Evolutionary conservation across 768 basidiomycete species (phyloP).

Genomic region (Sistotremastrum niveocremeum): DNA sequence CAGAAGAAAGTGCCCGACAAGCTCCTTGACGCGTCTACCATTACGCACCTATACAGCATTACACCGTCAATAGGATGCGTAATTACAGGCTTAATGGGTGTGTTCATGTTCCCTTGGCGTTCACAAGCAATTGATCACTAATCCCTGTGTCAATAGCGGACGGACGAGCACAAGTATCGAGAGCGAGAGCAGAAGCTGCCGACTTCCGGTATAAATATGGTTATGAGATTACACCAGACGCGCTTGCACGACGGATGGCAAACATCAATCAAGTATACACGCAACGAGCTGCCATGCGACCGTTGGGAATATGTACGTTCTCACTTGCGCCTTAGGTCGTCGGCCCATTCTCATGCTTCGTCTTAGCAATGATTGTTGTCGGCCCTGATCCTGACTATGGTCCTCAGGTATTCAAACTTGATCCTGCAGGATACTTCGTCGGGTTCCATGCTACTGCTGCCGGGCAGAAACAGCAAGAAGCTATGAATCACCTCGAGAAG

Average conservation of each 20-base stretch:
- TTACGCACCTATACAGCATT: conserved; percentile 92
- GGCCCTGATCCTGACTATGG: conserved; percentile 84
- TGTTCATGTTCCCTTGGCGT: conserved; percentile 10
- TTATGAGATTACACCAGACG: conserved; percentile 95
- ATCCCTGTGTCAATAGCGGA: conserved; percentile 45
- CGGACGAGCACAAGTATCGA: conserved; percentile 75
- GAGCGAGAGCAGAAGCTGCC: conserved; percentile 81
- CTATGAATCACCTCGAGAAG: conserved; percentile 97
- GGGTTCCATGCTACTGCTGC: conserved; percentile 96
- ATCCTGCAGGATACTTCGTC: conserved; percentile 97
- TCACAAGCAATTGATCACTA: background rate
- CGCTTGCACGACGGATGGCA: conserved; percentile 85
- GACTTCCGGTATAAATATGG: conserved; percentile 94
- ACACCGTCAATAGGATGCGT: conserved; percentile 96
- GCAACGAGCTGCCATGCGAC: conserved; percentile 93
- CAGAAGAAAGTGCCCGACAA: conserved; percentile 99
- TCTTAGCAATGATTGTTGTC: conserved; percentile 82
- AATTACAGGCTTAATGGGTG: conserved; percentile 94
- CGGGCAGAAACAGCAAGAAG: conserved; percentile 96
- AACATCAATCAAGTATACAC: conserved; percentile 99
- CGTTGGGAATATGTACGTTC: conserved; percentile 78
- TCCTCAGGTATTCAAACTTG: conserved; percentile 96
- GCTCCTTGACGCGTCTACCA: conserved; percentile 83
- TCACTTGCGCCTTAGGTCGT: background rate
- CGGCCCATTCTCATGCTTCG: background rate